Percentiles rank a stretch among this genome's conserved stretches.
phyloP scores from a whole-genome alignment of 2,329 filamentous ascomycete species.

The Ceratocystis colombiana region DNA sequence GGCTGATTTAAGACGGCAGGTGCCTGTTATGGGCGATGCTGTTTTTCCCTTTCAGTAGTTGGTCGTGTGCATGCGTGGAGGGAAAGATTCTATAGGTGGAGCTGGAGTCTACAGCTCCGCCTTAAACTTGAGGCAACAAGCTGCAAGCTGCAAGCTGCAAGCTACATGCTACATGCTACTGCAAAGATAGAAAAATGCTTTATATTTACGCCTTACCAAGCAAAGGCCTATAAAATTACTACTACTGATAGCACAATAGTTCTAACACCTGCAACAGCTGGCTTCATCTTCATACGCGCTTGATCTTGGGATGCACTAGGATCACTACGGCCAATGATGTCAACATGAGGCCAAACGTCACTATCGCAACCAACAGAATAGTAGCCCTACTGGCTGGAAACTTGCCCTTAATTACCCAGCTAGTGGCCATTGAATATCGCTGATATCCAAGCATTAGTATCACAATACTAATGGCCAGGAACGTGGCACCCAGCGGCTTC shows the following conservation, averaged over 20 bases:
- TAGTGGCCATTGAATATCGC: slow-evolving; percentile 65
- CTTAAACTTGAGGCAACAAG: neutral
- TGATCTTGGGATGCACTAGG: slow-evolving; percentile 39
- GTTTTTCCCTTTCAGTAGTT: neutral
- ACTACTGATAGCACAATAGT: neutral
- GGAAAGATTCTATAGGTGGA: slow-evolving; percentile 8
- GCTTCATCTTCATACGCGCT: slow-evolving; percentile 3
- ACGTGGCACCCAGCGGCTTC: slow-evolving; percentile 65
- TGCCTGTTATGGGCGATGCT: neutral
- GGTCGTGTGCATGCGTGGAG: neutral
- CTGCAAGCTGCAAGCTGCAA: too few relatives aligned
- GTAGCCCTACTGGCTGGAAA: slow-evolving; percentile 70
- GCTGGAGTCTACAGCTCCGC: slow-evolving; percentile 10
- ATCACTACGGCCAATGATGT: slow-evolving; percentile 50
- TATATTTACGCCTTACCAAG: neutral
- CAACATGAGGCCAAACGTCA: slow-evolving; percentile 55
- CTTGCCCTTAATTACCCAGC: slow-evolving; percentile 70
- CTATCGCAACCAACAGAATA: slow-evolving; percentile 56
- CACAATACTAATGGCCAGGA: slow-evolving; percentile 64
- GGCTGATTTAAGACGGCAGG: neutral
- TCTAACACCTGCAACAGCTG: neutral
- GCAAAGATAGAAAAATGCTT: neutral
- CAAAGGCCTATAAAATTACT: neutral
- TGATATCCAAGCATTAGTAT: slow-evolving; percentile 68
- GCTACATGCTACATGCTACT: neutral